Evolutionary conservation across 441 rosid genomes (phyloP), one percentile per base, ranked within the genome.

Genomic region (Adansonia grandidieri): DNA sequence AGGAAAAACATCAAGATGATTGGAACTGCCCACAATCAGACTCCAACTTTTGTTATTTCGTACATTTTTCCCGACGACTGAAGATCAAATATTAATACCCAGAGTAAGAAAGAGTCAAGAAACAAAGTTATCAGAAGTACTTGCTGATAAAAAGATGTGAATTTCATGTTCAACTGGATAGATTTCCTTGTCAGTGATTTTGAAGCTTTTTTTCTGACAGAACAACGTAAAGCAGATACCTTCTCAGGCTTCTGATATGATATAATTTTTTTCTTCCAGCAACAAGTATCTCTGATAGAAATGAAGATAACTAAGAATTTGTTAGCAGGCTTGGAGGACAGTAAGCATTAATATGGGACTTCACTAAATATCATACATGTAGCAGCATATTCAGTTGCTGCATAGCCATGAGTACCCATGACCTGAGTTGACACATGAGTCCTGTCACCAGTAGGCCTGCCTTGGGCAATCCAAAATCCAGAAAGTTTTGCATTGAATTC

Each of bases 341-440:
- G 32, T 15, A 75, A 74, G 71, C 58, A 58, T 54, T 69, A 61
- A 20, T 13, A 45, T 45, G 32, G 22, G 48, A 37, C 77, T 47
- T 50, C 65, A 56, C 50, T n/a, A 40, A 72, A 56, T 50, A 37
- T 82, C 89, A 24, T 58, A 93, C 98, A 97, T 45, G 98, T 89
- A 75, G 92, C 91, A 77, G 89, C 82, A 74, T 91, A 90, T 80
- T 90, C 92, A 22, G 94, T 92, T 54, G 94, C 92, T 60, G 92
- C 92, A 40, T 89, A 90, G 76, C 94, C 94, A 40, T 87, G 88
- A 48, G 92, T 91, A n/a, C 94, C 94, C 80, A 91, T 87, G 79
- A 91, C 90, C 78, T 88, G 94, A 53, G 94, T 91, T 64, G 91
- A 89, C 78, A 89, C 94, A 85, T 91, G 94, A 77, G 90, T 91